phyloP scores from a whole-genome alignment of 2,329 filamentous ascomycete species.

The Fusarium falciforme region DNA sequence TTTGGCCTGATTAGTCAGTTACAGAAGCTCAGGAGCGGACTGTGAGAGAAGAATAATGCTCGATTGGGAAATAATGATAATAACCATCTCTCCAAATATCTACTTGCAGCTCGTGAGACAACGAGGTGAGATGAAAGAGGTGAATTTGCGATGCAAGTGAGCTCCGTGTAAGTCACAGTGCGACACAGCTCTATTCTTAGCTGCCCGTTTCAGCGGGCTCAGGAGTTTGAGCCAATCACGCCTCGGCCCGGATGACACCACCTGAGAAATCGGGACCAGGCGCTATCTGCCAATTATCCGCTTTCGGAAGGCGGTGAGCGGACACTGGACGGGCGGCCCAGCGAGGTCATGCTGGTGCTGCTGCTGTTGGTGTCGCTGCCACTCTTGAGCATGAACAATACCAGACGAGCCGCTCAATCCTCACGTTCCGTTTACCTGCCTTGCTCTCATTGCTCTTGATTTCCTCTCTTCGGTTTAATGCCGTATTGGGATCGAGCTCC shows the following conservation, averaged over 20 bases:
- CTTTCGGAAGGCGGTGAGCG: conserved; percentile 41
- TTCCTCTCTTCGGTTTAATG: neutral
- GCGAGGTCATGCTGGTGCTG: conserved; percentile 37
- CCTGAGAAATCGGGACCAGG: conserved; percentile 11
- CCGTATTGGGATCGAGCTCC: neutral
- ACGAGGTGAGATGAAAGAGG: neutral
- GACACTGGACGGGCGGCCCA: conserved; percentile 13
- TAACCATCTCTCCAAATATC: neutral
- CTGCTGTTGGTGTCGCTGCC: conserved; percentile 1
- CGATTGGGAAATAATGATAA: neutral
- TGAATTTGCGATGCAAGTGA: neutral
- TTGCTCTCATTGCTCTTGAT: neutral
- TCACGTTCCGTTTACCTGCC: neutral
- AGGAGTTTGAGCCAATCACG: conserved; percentile 26
- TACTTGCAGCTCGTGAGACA: neutral
- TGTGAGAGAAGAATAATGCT: conserved; percentile 47
- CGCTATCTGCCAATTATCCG: conserved; percentile 31
- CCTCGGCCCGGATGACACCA: conserved; percentile 5
- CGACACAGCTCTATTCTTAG: conserved; percentile 5
- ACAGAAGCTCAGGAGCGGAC: conserved; percentile 68
- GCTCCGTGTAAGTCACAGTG: conserved; percentile 8
- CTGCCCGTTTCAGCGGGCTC: neutral
- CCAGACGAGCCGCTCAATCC: neutral
- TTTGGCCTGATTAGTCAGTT: conserved; percentile 73
- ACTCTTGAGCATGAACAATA: conserved; percentile 19